Evolutionary conservation across 768 basidiomycete genomes (phyloP), one percentile per base, ranked within the genome.

Genomic region (Coprinopsis sp.): DNA sequence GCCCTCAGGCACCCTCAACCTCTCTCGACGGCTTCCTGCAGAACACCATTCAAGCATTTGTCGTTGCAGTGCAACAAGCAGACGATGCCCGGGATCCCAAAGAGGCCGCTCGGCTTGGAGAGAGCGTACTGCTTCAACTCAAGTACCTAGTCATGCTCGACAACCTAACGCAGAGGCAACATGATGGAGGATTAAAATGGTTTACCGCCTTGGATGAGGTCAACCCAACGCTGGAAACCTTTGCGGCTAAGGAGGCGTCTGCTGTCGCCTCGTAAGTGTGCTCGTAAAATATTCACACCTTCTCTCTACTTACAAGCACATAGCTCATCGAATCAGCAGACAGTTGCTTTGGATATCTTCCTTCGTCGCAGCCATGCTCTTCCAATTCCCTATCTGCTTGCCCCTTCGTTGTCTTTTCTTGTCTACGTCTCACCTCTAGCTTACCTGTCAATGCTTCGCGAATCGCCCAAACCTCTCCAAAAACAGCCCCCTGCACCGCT

Each of bases 121-220:
- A 63, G 36, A 57, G 64, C 18, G 69, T 87, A 5, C 64, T 77
- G 37, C 70, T 77, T 23, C 76, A 84, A 52, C 59, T 91, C 10
- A 71, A 68, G 21, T 85, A 88, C 62, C 71, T 91, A 18, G 84
- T 88, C 62, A 74, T 78, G 65, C 67, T 90, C 10, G 89, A 91
- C 55, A 70, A 71, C 16, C 64, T 91, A 13, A 87, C 88, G 0
- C 66, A 70, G 11, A 68, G 73, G 45, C 77, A 78, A 48, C 77
- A 80, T 22, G 76, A 77, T 37, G 76, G 73, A 29, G 85, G 87
- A 1, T 71, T 84, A 31, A 71, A 79, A 44, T 91, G 89, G 89
- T 90, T 91, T 59, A 77, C 72, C 44, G 82, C 82, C 50, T 65
- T 82, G 4, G 81, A 83, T 53, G 62, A 71, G 25, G 63, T 86